phyloP scores from a whole-genome alignment of 176 grass and related monocot species.

The Cymbopogon citratus region DNA sequence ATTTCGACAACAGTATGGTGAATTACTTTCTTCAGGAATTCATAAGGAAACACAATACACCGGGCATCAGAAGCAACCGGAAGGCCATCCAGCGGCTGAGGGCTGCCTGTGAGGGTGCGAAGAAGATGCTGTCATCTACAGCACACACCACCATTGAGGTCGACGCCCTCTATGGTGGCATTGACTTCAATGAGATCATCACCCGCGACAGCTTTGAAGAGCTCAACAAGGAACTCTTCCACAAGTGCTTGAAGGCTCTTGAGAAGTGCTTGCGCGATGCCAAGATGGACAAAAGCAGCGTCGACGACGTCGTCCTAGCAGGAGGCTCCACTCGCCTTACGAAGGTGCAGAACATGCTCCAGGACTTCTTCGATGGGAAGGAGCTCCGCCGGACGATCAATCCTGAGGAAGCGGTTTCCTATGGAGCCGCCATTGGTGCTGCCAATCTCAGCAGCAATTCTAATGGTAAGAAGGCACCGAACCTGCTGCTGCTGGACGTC shows the following conservation, averaged over 20 bases:
- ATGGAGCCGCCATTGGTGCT: constrained; percentile 50
- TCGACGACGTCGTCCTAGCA: constrained; percentile 42
- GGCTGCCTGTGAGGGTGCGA: too few relatives aligned
- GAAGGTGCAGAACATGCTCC: constrained; percentile 42
- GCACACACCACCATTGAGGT: too few relatives aligned
- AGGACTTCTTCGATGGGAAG: constrained; percentile 40
- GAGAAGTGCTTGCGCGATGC: constrained; percentile 45
- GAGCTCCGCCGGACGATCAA: constrained; percentile 48
- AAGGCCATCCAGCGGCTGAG: too few relatives aligned
- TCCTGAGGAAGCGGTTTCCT: constrained; percentile 56
- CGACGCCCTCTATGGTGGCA: too few relatives aligned
- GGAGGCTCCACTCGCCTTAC: constrained; percentile 49
- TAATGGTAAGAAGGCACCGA: constrained; percentile 12
- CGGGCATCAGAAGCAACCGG: neutral
- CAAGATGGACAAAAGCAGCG: constrained; percentile 29
- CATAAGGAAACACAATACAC: constrained; percentile 36
- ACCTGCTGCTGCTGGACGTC: constrained; percentile 51
- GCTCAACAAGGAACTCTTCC: too few relatives aligned
- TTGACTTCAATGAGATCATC: too few relatives aligned
- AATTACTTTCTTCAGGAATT: neutral
- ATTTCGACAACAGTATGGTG: too few relatives aligned
- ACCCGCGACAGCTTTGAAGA: too few relatives aligned
- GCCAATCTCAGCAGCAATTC: constrained; percentile 19
- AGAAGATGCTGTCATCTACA: too few relatives aligned
- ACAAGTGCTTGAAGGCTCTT: too few relatives aligned